Conservation (phyloP, 768 basidiomycete genomes). For the Coprinopsis strossmayeri region DNA sequence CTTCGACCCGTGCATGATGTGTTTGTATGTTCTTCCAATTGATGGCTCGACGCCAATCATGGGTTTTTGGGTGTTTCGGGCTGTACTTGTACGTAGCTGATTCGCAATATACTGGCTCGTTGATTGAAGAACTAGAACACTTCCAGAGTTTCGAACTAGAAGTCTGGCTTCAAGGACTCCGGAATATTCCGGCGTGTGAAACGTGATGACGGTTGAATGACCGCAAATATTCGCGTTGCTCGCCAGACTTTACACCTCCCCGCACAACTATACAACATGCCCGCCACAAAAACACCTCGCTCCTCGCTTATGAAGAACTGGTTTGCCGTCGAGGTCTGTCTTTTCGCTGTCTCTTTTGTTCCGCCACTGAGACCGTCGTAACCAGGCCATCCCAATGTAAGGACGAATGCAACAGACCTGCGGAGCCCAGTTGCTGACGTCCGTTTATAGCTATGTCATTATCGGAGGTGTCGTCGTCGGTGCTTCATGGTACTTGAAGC, state of each 20-base stretch:
- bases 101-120: background rate
- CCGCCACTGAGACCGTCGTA: background rate
- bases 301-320: constrained; percentile 54
- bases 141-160: no score
- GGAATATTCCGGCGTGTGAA: constrained; percentile 33
- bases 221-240: constrained; percentile 4
- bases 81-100: constrained; percentile 6
- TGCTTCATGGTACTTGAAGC: constrained; percentile 61
- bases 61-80: constrained; percentile 11
- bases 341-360: constrained; percentile 7
- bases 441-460: constrained; percentile 35
- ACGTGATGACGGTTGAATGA: constrained; percentile 11
- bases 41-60: constrained; percentile 24
- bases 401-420: constrained; percentile 8
- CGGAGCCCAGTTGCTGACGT: background rate
- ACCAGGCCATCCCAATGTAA: constrained; percentile 49
- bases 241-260: constrained; percentile 10
- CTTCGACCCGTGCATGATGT: constrained; percentile 1
- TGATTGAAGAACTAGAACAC: background rate
- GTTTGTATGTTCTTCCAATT: constrained; percentile 13
- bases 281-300: constrained; percentile 23
- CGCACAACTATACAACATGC: constrained; percentile 14
- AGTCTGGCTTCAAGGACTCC: no score
- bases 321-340: constrained; percentile 65
- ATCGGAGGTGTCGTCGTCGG: constrained; percentile 47